Conservation (phyloP, 176 grass and related monocot species). For the Hsuehochloa calcarea region DNA sequence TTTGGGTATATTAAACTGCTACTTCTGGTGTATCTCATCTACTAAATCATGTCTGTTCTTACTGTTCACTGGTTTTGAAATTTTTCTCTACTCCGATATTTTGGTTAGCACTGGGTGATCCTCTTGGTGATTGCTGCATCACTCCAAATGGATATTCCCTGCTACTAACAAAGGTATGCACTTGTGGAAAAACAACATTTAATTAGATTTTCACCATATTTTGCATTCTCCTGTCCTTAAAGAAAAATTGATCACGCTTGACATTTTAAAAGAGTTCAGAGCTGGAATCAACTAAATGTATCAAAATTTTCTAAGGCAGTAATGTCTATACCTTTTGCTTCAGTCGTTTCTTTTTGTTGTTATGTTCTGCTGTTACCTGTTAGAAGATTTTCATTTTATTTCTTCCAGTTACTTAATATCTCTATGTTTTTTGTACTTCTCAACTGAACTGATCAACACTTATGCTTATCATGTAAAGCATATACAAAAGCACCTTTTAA, state of each 20-base stretch:
- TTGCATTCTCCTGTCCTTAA: neutral
- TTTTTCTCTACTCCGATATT: slow-evolving; percentile 6
- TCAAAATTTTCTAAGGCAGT: neutral
- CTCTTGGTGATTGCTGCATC: slow-evolving; percentile 91
- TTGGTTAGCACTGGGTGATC: slow-evolving; percentile 74
- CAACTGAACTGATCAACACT: neutral
- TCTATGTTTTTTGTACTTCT: slow-evolving; percentile 26
- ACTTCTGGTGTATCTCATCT: slow-evolving; percentile 8
- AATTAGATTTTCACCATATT: slow-evolving; percentile 1
- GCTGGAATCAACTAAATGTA: neutral
- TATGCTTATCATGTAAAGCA: slow-evolving; percentile 16
- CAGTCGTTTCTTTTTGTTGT: neutral
- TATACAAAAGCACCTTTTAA: neutral
- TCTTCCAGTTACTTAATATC: slow-evolving; percentile 1
- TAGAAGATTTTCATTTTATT: slow-evolving; percentile 12
- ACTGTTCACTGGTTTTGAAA: slow-evolving; percentile 15
- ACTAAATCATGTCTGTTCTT: neutral
- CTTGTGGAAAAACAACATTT: neutral
- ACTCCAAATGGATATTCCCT: slow-evolving; percentile 92
- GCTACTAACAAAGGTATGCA: slow-evolving; percentile 75
- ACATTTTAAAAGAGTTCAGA: slow-evolving; percentile 7
- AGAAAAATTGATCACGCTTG: neutral
- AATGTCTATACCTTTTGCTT: neutral
- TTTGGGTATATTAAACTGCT: neutral
- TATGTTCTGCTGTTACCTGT: slow-evolving; percentile 20